These are phyloP conservation scores for Kwoniella mangroviensis DNA, from an alignment of 768 basidiomycete species.

Conservation along the genomic window DNA sequence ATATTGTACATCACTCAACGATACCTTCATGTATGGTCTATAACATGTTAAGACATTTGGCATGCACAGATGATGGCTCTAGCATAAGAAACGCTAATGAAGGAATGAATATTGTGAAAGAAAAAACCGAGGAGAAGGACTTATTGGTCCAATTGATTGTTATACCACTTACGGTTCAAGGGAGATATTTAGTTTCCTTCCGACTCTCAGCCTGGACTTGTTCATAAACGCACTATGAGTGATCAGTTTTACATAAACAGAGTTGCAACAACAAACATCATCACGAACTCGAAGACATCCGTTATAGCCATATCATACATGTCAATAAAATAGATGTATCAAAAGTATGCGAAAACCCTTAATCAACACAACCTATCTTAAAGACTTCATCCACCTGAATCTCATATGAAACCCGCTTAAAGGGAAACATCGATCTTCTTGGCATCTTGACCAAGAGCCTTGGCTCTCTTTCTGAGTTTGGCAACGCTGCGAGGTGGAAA, in stretches of 20 bases:
- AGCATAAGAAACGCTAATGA: too few species aligned
- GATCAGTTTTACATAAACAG: too few species aligned
- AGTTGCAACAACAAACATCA: too few species aligned
- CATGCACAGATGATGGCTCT: too few species aligned
- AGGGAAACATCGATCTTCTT: constrained; percentile 58
- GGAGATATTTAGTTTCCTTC: too few species aligned
- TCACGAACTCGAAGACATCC: background rate
- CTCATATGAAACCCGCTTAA: constrained; percentile 37
- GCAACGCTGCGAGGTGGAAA: constrained; percentile 65
- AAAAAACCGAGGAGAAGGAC: too few species aligned
- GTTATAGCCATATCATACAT: constrained; percentile 43
- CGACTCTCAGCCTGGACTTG: too few species aligned
- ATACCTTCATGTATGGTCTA: background rate
- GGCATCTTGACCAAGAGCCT: constrained; percentile 71
- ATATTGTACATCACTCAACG: background rate
- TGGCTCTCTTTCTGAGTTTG: constrained; percentile 92
- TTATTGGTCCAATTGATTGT: too few species aligned
- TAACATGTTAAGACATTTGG: too few species aligned
- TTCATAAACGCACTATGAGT: too few species aligned
- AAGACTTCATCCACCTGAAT: background rate
- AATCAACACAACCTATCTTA: background rate
- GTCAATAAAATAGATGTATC: constrained; percentile 15
- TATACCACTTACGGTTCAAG: too few species aligned
- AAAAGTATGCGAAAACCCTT: background rate
- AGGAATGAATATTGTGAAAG: too few species aligned